phyloP scores from a whole-genome alignment of 108 stramenopile species.

The Discostella stelligeroides region DNA sequence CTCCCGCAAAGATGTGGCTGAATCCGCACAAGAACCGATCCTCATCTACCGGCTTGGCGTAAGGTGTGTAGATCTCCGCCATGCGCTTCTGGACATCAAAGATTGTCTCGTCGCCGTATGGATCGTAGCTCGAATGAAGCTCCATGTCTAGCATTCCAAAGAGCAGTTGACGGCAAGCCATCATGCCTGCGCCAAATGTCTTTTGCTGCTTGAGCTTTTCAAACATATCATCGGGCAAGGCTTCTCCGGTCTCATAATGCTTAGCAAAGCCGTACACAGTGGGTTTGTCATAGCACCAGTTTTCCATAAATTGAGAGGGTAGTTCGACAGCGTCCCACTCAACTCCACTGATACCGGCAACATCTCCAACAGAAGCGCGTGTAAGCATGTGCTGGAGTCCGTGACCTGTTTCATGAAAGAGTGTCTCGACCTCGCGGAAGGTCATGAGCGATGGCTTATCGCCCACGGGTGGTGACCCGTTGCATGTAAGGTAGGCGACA shows the following conservation, averaged over 20 bases:
- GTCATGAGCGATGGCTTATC: conserved; percentile 97
- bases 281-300: conserved; percentile 96
- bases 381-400: conserved; percentile 98
- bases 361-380: conserved; percentile 90
- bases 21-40: conserved; percentile 98
- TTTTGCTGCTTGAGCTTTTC: conserved; percentile 92
- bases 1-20: conserved; percentile 96
- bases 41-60: conserved; percentile 84
- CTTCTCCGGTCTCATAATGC: conserved; percentile 97
- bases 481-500: conserved; percentile 98
- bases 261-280: conserved; percentile 95
- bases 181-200: conserved; percentile 93
- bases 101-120: conserved; percentile 66
- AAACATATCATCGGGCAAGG: conserved; percentile 95
- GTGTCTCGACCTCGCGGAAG: conserved; percentile 96
- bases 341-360: conserved; percentile 96
- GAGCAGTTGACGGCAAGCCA: conserved; percentile 93
- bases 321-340: conserved; percentile 99
- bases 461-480: conserved; percentile 96
- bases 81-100: conserved; percentile 93
- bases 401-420: conserved; percentile 97
- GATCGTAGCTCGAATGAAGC: conserved; percentile 89
- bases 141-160: conserved; percentile 97
- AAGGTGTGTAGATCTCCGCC: conserved; percentile 87
- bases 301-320: conserved; percentile 99